phyloP scores from a whole-genome alignment of 2,329 filamentous ascomycete genomes.

The Aspergillus calidoustus region DNA sequence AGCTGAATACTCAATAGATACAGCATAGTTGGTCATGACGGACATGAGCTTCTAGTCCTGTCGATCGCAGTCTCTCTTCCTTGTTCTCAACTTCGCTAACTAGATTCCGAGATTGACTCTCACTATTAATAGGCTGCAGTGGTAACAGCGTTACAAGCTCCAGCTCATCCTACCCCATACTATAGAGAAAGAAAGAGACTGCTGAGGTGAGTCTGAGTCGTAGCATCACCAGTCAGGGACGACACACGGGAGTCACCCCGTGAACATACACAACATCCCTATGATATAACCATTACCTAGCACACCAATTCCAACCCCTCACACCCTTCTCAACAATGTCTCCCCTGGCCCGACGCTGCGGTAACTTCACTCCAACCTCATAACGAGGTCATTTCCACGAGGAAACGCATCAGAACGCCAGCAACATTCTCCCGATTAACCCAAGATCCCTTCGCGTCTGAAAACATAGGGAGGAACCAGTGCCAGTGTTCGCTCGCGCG shows the following conservation, averaged over 20 bases:
- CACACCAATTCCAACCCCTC: not conserved
- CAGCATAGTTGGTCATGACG: not conserved
- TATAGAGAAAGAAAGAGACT: not conserved
- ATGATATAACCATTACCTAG: not conserved
- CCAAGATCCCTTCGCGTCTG: not conserved
- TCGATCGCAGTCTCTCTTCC: not conserved
- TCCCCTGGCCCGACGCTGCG: not conserved
- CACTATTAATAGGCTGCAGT: not conserved
- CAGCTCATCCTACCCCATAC: too few species aligned
- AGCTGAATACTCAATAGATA: not conserved
- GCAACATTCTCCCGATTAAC: not conserved
- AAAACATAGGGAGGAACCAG: not conserved
- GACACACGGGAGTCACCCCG: too few species aligned
- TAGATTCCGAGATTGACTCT: not conserved
- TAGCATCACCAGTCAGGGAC: not conserved
- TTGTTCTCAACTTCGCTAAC: not conserved
- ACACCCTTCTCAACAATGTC: too few species aligned
- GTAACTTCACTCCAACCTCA: not conserved
- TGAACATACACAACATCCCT: too few species aligned
- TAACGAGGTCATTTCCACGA: not conserved
- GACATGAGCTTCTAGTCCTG: not conserved
- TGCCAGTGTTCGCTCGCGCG: not conserved
- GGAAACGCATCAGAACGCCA: not conserved
- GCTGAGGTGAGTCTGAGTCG: not conserved
- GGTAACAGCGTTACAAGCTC: not conserved